phyloP scores from a whole-genome alignment of 2,329 filamentous ascomycete species.

The Penicillium sp. region DNA sequence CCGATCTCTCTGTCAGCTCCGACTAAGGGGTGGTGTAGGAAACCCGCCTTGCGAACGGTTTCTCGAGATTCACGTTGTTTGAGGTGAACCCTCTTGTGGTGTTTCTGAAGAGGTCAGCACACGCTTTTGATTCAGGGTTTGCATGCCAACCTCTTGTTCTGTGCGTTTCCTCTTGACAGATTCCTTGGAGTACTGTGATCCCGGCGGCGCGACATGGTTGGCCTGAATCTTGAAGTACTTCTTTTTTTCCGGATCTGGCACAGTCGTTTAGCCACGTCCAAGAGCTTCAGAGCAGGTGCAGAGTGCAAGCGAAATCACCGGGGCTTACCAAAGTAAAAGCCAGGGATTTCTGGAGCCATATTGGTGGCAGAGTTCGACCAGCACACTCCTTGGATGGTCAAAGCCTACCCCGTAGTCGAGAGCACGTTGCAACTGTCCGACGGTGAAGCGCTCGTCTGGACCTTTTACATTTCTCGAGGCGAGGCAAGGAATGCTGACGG shows the following conservation, averaged over 20 bases:
- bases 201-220: constrained; percentile 50
- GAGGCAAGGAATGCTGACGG: not conserved
- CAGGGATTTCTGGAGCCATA: constrained; percentile 35
- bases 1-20: constrained; percentile 33
- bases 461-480: not conserved
- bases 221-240: constrained; percentile 68
- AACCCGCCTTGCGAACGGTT: constrained; percentile 31
- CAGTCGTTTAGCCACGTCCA: not conserved
- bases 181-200: constrained; percentile 56
- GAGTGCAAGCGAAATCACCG: not conserved
- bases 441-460: not conserved
- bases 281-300: not conserved
- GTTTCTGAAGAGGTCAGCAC: constrained; percentile 25
- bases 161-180: constrained; percentile 57
- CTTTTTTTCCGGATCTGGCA: constrained; percentile 51
- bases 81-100: constrained; percentile 25
- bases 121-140: not conserved
- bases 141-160: constrained; percentile 39
- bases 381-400: not conserved
- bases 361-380: not conserved
- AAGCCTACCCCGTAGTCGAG: not conserved
- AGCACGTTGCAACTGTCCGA: not conserved
- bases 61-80: constrained; percentile 31
- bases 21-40: constrained; percentile 31
- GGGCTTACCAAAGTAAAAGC: constrained; percentile 35